phyloP scores from a whole-genome alignment of 192 early-diverging fungal genomes.

The Coemansia sp. region DNA sequence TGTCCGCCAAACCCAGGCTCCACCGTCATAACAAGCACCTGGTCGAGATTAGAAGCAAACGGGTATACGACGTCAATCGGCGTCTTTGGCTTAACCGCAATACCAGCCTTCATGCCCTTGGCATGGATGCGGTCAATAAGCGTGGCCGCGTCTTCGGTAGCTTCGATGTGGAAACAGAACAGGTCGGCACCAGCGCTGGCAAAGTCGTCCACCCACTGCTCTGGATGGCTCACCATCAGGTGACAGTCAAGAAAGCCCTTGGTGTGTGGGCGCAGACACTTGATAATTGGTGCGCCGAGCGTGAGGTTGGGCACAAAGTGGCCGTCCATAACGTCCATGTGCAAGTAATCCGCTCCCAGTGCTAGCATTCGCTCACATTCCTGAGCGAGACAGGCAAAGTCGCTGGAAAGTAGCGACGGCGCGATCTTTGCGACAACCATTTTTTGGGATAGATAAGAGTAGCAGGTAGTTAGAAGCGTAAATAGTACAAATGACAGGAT shows the following conservation, averaged over 20 bases:
- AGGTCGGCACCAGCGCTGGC: conserved; percentile 85
- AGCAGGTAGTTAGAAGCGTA: not conserved
- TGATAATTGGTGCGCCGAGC: conserved; percentile 91
- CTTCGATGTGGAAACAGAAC: conserved; percentile 94
- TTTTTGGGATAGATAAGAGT: not conserved
- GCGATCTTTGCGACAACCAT: conserved; percentile 84
- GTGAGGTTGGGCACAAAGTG: conserved; percentile 99
- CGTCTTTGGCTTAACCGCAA: conserved; percentile 92
- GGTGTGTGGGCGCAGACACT: conserved; percentile 82
- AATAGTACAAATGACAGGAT: not conserved
- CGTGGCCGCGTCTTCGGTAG: conserved; percentile 71
- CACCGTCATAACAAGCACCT: conserved; percentile 96
- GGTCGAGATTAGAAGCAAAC: conserved; percentile 71
- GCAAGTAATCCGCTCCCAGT: conserved; percentile 91
- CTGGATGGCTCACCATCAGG: conserved; percentile 75
- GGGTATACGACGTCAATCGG: conserved; percentile 63
- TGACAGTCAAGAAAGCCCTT: conserved; percentile 91
- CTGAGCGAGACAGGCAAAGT: conserved; percentile 83
- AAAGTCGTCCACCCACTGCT: conserved; percentile 94
- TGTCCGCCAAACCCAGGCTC: conserved; percentile 98
- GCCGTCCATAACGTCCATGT: conserved; percentile 95
- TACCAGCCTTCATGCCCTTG: conserved; percentile 88
- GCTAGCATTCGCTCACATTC: conserved; percentile 88
- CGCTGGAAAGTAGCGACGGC: conserved; percentile 88
- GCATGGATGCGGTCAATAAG: conserved; percentile 83